Percentiles rank a stretch among this genome's conserved stretches.
Conservation (phyloP, 805 yeast genomes). For the Hanseniaspora valbyensis region DNA sequence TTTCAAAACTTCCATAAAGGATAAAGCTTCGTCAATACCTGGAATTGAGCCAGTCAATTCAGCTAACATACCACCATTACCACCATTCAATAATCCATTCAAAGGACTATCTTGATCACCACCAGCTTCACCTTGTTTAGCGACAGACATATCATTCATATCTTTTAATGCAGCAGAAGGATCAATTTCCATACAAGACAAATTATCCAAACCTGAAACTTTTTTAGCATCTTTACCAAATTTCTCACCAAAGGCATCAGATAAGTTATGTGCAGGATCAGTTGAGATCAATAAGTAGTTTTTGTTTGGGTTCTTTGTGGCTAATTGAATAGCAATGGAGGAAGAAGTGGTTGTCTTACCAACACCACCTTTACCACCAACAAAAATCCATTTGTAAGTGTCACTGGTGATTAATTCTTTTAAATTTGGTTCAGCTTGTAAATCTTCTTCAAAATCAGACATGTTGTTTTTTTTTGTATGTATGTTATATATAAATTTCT, state of each 20-base stretch:
- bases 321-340: constrained; percentile 87
- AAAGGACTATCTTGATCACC: constrained; percentile 39
- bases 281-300: constrained; percentile 84
- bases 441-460: constrained; percentile 33
- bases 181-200: constrained; percentile 97
- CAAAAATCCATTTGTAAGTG: constrained; percentile 87
- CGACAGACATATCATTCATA: constrained; percentile 44
- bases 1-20: constrained; percentile 95
- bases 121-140: constrained; percentile 31
- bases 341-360: constrained; percentile 98
- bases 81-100: constrained; percentile 24
- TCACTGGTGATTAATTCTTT: constrained; percentile 56
- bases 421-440: constrained; percentile 60
- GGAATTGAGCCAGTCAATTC: constrained; percentile 93
- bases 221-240: constrained; percentile 93
- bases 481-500: too few species aligned
- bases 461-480: constrained; percentile 1
- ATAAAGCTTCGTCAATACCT: constrained; percentile 95
- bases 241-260: constrained; percentile 97
- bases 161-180: constrained; percentile 91
- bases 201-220: constrained; percentile 77
- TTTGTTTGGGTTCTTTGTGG: constrained; percentile 65
- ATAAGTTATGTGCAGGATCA: constrained; percentile 95
- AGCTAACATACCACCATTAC: constrained; percentile 35
- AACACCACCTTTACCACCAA: constrained; percentile 99